These are phyloP conservation scores for Penicillium sp. DNA, from an alignment of 2,329 filamentous ascomycete species.

Conservation along the genomic window DNA sequence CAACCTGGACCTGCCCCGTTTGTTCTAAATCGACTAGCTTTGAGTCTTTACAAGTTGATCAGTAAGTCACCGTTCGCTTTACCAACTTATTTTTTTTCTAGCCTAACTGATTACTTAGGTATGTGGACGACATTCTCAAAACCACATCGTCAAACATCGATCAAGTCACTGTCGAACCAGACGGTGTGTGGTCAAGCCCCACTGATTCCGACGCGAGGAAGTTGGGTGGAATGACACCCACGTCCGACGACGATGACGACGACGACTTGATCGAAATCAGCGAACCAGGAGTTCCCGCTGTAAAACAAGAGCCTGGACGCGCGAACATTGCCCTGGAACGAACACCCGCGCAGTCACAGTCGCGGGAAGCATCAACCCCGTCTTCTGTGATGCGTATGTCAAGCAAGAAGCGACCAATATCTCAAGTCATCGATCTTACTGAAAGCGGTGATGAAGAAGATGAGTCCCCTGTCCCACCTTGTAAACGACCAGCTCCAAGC, in stretches of 20 bases:
- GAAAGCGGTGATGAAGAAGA: conserved; percentile 54
- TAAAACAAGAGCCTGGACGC: conserved; percentile 39
- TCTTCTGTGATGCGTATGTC: conserved; percentile 37
- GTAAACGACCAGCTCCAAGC: conserved; percentile 35
- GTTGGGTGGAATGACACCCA: conserved; percentile 38
- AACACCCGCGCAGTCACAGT: conserved; percentile 38
- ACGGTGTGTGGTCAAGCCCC: conserved; percentile 70
- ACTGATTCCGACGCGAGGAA: conserved; percentile 44
- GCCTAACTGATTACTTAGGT: conserved; percentile 50
- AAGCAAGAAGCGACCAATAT: conserved; percentile 48
- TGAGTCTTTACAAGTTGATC: conserved; percentile 80
- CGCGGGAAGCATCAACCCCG: conserved; percentile 40
- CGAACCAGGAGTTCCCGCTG: conserved; percentile 33
- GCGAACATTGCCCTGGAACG: conserved; percentile 30
- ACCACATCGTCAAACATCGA: conserved; percentile 70
- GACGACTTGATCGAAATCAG: conserved; percentile 54
- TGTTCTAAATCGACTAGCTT: conserved; percentile 83
- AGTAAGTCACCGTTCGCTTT: conserved; percentile 54
- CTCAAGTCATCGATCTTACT: conserved; percentile 56
- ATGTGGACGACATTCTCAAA: conserved; percentile 81
- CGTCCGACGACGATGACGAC: conserved; percentile 49
- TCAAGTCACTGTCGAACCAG: conserved; percentile 85
- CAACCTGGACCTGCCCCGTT: conserved; percentile 93
- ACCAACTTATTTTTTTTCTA: neutral
- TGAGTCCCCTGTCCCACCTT: conserved; percentile 40